phyloP scores from a whole-genome alignment of 257 asterid genomes.

The Gentiana straminea region DNA sequence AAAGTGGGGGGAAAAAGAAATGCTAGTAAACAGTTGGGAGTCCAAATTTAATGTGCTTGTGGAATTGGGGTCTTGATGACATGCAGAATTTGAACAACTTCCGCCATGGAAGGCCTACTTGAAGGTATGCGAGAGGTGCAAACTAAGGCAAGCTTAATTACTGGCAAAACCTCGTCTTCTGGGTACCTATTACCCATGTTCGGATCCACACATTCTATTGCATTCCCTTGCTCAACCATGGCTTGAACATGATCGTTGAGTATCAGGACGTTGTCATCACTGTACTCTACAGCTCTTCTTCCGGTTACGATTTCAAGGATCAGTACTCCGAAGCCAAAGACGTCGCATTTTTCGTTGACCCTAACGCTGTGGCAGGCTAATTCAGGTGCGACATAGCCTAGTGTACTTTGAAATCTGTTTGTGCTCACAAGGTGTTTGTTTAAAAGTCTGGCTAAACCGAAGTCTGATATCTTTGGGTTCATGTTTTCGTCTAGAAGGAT shows the following conservation, averaged over 20 bases:
- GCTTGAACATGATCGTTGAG: slow-evolving; percentile 70
- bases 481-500: slow-evolving; percentile 59
- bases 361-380: slow-evolving; percentile 81
- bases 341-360: slow-evolving; percentile 88
- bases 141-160: slow-evolving; percentile 69
- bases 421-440: slow-evolving; percentile 48
- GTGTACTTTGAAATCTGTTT: slow-evolving; percentile 59
- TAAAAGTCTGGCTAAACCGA: slow-evolving; percentile 59
- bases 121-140: slow-evolving; percentile 97
- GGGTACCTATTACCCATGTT: slow-evolving; percentile 47
- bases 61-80: slow-evolving; percentile 74
- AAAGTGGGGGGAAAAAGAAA: no score
- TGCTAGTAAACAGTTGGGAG: no score
- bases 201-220: slow-evolving; percentile 63
- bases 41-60: slow-evolving; percentile 1
- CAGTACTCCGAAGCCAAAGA: slow-evolving; percentile 79
- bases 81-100: slow-evolving; percentile 88
- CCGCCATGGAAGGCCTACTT: slow-evolving; percentile 94
- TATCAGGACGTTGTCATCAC: slow-evolving; percentile 74
- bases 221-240: slow-evolving; percentile 71
- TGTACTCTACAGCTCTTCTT: slow-evolving; percentile 64
- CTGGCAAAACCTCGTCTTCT: slow-evolving; percentile 81
- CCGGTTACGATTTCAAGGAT: slow-evolving; percentile 80
- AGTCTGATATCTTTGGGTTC: slow-evolving; percentile 67
- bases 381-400: slow-evolving; percentile 88